A percentile compares a stretch with the other conserved stretches of the same genome.
These are phyloP conservation scores for Ajuga chamaepitys DNA, from an alignment of 257 asterid genomes.

Conservation along the genomic window DNA sequence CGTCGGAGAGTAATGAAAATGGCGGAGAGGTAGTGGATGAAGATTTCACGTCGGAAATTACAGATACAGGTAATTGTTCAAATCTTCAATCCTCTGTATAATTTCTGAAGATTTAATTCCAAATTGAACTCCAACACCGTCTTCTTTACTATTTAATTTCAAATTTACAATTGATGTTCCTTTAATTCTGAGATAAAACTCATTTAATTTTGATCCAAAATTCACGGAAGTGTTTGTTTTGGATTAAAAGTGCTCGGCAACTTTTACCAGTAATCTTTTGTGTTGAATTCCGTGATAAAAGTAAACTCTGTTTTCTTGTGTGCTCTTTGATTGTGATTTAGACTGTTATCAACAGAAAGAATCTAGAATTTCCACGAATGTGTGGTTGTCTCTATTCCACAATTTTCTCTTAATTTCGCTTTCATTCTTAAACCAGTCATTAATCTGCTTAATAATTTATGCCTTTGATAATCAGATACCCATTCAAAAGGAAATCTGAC, in stretches of 20 bases:
- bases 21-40: slow-evolving; percentile 53
- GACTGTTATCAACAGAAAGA: slow-evolving; percentile 12
- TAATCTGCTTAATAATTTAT: neutral
- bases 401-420: slow-evolving; percentile 6
- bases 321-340: slow-evolving; percentile 3
- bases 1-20: slow-evolving; percentile 31
- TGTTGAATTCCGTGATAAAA: slow-evolving; percentile 4
- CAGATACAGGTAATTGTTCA: slow-evolving; percentile 53
- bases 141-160: neutral
- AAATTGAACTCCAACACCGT: neutral
- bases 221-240: neutral
- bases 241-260: neutral
- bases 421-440: neutral
- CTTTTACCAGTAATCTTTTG: neutral
- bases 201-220: neutral
- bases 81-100: slow-evolving; percentile 5
- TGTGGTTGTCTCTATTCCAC: slow-evolving; percentile 16
- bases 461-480: neutral
- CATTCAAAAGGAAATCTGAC: neutral
- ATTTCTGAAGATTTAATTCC: neutral
- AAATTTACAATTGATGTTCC: neutral
- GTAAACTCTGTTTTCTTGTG: neutral
- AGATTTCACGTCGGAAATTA: slow-evolving; percentile 58
- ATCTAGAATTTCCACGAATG: slow-evolving; percentile 16
- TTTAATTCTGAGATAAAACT: neutral